Percentiles rank a stretch among this genome's conserved stretches.
These are phyloP conservation scores for Rhizophora apiculata DNA, from an alignment of 345 rosid species.

Conservation along the genomic window DNA sequence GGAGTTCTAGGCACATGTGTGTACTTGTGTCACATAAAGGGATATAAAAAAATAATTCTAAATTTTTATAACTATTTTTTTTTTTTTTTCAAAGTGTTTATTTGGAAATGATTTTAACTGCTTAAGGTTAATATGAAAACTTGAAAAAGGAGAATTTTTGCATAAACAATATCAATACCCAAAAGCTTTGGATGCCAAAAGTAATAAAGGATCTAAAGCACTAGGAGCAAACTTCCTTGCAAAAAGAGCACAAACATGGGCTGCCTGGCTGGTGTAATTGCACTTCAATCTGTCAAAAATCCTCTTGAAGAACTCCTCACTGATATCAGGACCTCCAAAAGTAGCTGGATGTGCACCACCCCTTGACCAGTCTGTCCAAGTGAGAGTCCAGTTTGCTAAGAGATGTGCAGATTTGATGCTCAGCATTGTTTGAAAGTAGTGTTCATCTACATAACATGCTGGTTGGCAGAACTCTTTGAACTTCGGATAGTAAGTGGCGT, in stretches of 20 bases:
- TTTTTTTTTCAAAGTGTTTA: no score
- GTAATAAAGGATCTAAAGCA: constrained; percentile 62
- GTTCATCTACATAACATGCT: constrained; percentile 85
- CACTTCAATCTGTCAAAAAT: constrained; percentile 44
- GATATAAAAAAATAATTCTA: no score
- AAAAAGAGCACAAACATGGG: constrained; percentile 58
- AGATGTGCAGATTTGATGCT: constrained; percentile 50
- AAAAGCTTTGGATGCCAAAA: constrained; percentile 44
- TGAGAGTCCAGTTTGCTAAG: constrained; percentile 68
- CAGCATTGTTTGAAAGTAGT: constrained; percentile 88
- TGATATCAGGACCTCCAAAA: constrained; percentile 57
- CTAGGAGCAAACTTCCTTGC: constrained; percentile 84
- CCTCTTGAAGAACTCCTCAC: constrained; percentile 48
- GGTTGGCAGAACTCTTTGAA: constrained; percentile 69
- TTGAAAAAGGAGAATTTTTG: no score
- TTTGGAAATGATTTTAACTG: no score
- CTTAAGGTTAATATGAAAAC: no score
- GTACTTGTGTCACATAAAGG: no score
- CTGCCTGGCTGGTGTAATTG: constrained; percentile 47
- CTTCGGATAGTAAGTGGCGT: constrained; percentile 64
- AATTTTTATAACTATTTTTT: no score
- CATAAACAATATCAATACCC: constrained; percentile 26
- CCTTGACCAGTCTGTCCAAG: constrained; percentile 90
- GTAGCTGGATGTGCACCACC: constrained; percentile 95
- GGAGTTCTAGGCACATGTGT: no score